phyloP scores from a whole-genome alignment of 805 yeast species.

The Clavispora phyllophila region DNA sequence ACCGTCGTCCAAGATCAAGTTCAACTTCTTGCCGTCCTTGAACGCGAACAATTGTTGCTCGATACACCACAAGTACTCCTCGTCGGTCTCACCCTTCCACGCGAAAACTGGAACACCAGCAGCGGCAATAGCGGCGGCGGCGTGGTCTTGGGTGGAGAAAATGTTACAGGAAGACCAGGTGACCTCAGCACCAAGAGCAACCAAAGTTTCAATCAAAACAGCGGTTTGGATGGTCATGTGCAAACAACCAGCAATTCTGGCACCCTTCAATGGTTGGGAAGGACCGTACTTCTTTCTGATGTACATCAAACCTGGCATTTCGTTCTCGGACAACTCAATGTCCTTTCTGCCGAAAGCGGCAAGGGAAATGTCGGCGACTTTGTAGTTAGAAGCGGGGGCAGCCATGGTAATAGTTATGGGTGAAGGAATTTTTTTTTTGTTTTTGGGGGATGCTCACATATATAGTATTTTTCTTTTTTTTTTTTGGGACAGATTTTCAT shows the following conservation, averaged over 20 bases:
- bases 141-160: conserved; percentile 99
- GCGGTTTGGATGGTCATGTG: conserved; percentile 99
- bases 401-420: conserved; percentile 18
- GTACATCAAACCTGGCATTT: conserved; percentile 99
- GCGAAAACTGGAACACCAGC: conserved; percentile 99
- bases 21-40: conserved; percentile 92
- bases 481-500: background rate
- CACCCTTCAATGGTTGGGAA: conserved; percentile 94
- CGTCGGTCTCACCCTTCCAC: conserved; percentile 99
- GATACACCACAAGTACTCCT: conserved; percentile 98
- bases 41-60: conserved; percentile 98
- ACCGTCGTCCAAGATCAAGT: conserved; percentile 98
- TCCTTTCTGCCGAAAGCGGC: conserved; percentile 99
- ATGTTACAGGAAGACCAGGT: conserved; percentile 99
- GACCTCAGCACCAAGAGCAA: conserved; percentile 98
- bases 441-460: background rate
- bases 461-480: conserved; percentile 1
- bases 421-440: background rate
- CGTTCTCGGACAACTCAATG: conserved; percentile 97
- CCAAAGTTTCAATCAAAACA: conserved; percentile 94
- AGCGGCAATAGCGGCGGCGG: conserved; percentile 99
- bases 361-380: conserved; percentile 95
- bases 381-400: conserved; percentile 60
- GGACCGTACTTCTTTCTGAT: conserved; percentile 90
- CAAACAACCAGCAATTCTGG: conserved; percentile 97